Evolutionary conservation across 441 rosid genomes (phyloP), one percentile per base, ranked within the genome.

Genomic region (Caryocar brasiliense): DNA sequence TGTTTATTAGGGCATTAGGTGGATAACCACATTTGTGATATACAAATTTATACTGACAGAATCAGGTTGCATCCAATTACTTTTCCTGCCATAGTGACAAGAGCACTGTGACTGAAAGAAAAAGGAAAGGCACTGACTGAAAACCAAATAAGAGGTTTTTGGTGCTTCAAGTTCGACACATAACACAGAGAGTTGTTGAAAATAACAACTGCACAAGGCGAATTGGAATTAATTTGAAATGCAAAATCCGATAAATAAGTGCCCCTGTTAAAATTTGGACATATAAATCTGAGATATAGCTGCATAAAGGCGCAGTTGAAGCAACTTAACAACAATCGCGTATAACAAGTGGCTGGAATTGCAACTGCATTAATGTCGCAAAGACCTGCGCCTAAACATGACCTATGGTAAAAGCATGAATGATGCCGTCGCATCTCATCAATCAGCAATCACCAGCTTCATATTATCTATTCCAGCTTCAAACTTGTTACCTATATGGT

Each of bases 231-330:
- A 34, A 20, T 17, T 15, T 33, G 0, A 59, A 33, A 41, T 6
- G 56, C 14, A 58, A 37, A 50, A 25, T 24, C 8, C 8, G 6
- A 19, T 17, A 20, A 34, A 18, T n/a, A 34, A 24, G 33, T 18
- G 12, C 30, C 34, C 15, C n/a, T 43, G 26, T 8, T 21, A 42
- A 56, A 36, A 18, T 43, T 42, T 46, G 44, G 22, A 53, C 35
- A 39, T 29, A 27, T 29, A 53, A 49, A 54, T 47, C 34, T 55
- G 51, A 52, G 45, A 42, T 70, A 35, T 50, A 22, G 62, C 39
- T 63, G 73, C 68, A 36, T 57, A 29, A 40, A 25, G 36, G 58
- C 59, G 34, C 54, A 56, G 62, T 64, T 44, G 34, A 47, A 55
- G 53, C 41, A 36, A 56, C 59, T 28, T 27, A 47, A 51, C 64